These are phyloP conservation scores for Leishmania major DNA, from an alignment of 208 protist species.

Conservation along the genomic window DNA sequence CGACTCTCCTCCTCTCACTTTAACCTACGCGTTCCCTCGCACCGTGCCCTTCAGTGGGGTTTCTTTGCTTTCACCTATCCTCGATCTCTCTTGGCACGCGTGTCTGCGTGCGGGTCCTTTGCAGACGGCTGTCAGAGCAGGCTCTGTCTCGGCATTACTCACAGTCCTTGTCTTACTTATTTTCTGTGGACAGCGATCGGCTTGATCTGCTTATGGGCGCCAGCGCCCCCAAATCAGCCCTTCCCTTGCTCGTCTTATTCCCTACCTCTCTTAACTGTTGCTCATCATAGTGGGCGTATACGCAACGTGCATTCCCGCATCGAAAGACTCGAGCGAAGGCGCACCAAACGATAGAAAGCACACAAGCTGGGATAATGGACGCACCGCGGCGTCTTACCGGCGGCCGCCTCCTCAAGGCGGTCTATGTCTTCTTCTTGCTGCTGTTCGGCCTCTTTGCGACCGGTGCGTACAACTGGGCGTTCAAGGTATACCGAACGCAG, in stretches of 20 bases:
- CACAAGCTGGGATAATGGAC: neutral
- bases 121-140: neutral
- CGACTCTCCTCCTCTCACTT: neutral
- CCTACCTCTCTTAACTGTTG: neutral
- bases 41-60: neutral
- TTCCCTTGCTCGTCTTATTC: neutral
- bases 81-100: neutral
- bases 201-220: no score
- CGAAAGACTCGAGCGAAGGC: no score
- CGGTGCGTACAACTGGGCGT: constrained; percentile 54
- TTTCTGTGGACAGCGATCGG: neutral
- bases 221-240: no score
- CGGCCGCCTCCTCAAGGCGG: neutral
- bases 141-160: neutral
- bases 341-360: neutral
- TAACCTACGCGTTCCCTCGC: neutral
- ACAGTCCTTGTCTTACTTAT: neutral
- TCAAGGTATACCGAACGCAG: constrained; percentile 46
- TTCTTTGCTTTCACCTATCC: neutral
- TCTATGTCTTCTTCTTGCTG: constrained; percentile 34
- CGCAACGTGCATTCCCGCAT: neutral
- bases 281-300: neutral
- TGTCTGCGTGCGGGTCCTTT: neutral
- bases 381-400: no score
- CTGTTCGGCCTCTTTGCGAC: constrained; percentile 33